Conservation (phyloP, 106 monocot species). For the Platanthera guangdongensis region DNA sequence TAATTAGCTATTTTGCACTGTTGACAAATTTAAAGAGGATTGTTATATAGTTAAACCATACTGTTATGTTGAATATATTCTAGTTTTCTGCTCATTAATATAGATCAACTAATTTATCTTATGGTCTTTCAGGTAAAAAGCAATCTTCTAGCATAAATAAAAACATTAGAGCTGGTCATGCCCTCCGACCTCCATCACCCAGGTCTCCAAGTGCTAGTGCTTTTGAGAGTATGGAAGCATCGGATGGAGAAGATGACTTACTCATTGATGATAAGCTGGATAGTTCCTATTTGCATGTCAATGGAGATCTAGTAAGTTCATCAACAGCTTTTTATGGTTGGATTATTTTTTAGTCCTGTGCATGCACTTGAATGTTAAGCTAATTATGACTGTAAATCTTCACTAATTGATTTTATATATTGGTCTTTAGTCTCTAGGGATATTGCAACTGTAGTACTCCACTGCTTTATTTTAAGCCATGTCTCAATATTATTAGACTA, state of each 20-base stretch:
- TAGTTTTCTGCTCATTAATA: background rate
- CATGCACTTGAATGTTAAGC: background rate
- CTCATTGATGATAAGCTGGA: constrained; percentile 39
- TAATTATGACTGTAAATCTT: background rate
- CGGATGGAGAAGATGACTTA: constrained; percentile 61
- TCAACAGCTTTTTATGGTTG: background rate
- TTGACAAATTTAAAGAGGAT: background rate
- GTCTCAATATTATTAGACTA: no score
- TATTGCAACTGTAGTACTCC: background rate
- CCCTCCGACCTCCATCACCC: constrained; percentile 56
- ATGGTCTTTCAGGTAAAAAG: constrained; percentile 43
- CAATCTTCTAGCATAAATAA: constrained; percentile 35
- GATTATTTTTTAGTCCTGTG: background rate
- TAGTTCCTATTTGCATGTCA: constrained; percentile 40
- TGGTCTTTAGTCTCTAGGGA: background rate
- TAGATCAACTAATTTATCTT: background rate
- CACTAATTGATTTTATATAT: background rate
- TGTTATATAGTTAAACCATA: background rate
- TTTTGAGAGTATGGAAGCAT: constrained; percentile 74
- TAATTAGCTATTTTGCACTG: background rate
- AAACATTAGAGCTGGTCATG: constrained; percentile 42
- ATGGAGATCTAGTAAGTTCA: constrained; percentile 62
- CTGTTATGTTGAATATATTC: background rate
- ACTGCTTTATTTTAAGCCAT: background rate
- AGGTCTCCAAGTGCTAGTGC: constrained; percentile 80